Evolutionary conservation across 768 basidiomycete species (phyloP).

Genomic region (Nevesoporus exiguus): DNA sequence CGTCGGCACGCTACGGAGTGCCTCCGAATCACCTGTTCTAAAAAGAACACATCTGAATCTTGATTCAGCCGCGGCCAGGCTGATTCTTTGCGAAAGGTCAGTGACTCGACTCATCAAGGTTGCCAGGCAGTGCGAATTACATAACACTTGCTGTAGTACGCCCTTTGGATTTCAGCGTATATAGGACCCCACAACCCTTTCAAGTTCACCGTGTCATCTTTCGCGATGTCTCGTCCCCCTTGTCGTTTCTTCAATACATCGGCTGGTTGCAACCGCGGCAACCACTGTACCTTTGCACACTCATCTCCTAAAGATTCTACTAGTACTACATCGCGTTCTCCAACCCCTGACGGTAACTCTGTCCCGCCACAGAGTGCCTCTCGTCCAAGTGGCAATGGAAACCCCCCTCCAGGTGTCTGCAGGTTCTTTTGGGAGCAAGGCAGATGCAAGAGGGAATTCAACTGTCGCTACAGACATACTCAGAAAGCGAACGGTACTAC

Average conservation of each 20-base stretch:
- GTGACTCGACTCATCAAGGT: neutral
- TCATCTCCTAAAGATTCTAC: conserved; percentile 6
- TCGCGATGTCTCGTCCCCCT: conserved; percentile 26
- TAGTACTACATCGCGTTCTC: neutral
- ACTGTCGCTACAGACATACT: conserved; percentile 43
- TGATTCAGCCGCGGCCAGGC: neutral
- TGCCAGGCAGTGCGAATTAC: neutral
- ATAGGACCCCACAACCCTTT: neutral
- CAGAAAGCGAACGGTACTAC: conserved; percentile 5
- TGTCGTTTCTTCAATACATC: conserved; percentile 42
- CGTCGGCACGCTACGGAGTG: neutral
- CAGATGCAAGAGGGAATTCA: conserved; percentile 43
- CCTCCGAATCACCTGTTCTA: neutral
- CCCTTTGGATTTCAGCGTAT: too few relatives aligned
- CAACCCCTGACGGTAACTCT: conserved; percentile 6
- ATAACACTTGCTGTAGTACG: conserved; percentile 1
- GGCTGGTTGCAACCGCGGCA: conserved; percentile 46
- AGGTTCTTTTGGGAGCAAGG: conserved; percentile 46
- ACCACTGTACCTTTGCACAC: conserved; percentile 37
- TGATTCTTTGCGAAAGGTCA: neutral
- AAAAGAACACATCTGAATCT: neutral
- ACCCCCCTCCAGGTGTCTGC: conserved; percentile 40
- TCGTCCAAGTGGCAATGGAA: conserved; percentile 5
- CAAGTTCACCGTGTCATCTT: neutral
- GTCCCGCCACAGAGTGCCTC: neutral